Evolutionary conservation across 768 basidiomycete genomes (phyloP).

Genomic region (Neoboletus subvelutipes): DNA sequence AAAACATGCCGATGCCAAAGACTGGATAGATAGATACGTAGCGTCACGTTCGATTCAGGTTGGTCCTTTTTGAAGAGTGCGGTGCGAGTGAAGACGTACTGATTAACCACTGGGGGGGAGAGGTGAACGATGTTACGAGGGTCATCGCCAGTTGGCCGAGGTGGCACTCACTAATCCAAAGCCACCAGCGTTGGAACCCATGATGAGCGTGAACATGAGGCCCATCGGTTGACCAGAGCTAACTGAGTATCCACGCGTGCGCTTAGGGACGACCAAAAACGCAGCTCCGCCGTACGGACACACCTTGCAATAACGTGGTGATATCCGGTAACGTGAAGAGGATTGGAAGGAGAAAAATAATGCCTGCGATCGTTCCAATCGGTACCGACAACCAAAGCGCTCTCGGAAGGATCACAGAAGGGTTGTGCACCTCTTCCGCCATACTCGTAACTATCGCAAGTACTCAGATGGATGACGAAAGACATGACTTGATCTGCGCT

Average conservation of each 20-base stretch:
- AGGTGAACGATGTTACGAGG: background rate
- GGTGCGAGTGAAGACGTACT: conserved; percentile 25
- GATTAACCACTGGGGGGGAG: conserved; percentile 39
- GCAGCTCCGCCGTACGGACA: conserved; percentile 2
- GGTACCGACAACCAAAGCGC: conserved; percentile 57
- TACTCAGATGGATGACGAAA: background rate
- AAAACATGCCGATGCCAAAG: conserved; percentile 57
- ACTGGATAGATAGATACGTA: conserved; percentile 31
- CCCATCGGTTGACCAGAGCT: conserved; percentile 64
- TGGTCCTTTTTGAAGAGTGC: too few relatives aligned
- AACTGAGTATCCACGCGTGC: conserved; percentile 32
- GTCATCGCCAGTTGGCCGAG: background rate
- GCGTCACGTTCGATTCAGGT: background rate
- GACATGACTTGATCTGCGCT: conserved; percentile 7
- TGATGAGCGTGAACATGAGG: conserved; percentile 59
- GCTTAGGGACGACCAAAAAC: conserved; percentile 3
- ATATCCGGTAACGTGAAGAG: conserved; percentile 65
- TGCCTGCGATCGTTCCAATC: conserved; percentile 49
- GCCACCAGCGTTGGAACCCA: conserved; percentile 60
- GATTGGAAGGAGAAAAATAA: conserved; percentile 60
- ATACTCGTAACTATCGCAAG: conserved; percentile 51
- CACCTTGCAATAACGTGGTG: conserved; percentile 49
- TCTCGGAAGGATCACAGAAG: conserved; percentile 50
- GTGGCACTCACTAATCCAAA: conserved; percentile 51
- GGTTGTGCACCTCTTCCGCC: conserved; percentile 67